Evolutionary conservation across 2,329 filamentous ascomycete genomes (phyloP).

Genomic region (Metarhizium rileyi): DNA sequence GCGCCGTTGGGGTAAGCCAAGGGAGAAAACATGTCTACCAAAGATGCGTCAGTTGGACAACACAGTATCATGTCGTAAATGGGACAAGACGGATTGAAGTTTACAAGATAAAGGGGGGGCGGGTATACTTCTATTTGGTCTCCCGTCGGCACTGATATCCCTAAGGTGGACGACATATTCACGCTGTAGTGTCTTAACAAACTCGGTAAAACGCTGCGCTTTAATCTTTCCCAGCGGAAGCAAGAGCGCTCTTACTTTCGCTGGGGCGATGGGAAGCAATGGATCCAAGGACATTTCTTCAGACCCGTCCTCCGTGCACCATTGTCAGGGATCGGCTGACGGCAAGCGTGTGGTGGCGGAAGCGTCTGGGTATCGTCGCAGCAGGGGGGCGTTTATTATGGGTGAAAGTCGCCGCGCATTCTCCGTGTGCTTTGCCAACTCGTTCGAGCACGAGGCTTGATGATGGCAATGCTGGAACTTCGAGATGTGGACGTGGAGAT

Average conservation of each 20-base stretch:
- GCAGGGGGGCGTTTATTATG: not conserved
- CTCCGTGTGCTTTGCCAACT: not conserved
- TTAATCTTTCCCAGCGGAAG: constrained; percentile 82
- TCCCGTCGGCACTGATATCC: constrained; percentile 76
- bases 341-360: not conserved
- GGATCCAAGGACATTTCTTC: constrained; percentile 79
- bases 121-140: constrained; percentile 46
- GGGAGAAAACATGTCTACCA: constrained; percentile 83
- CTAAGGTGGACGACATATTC: constrained; percentile 77
- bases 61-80: not conserved
- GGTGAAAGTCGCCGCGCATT: not conserved
- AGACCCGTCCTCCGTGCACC: constrained; percentile 30
- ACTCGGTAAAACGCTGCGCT: constrained; percentile 66
- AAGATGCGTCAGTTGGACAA: not conserved
- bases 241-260: constrained; percentile 78
- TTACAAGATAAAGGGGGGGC: not conserved
- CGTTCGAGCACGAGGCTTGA: not conserved
- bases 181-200: constrained; percentile 66
- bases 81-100: not conserved
- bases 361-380: not conserved
- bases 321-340: constrained; percentile 14
- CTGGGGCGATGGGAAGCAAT: constrained; percentile 82
- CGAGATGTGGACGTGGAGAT: not conserved
- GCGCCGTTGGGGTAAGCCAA: constrained; percentile 76
- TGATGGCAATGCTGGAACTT: not conserved